A percentile compares a stretch with the other conserved stretches of the same genome.
Evolutionary conservation across 2,329 filamentous ascomycete genomes (phyloP).

Genomic region (Cercospora brassicicola): DNA sequence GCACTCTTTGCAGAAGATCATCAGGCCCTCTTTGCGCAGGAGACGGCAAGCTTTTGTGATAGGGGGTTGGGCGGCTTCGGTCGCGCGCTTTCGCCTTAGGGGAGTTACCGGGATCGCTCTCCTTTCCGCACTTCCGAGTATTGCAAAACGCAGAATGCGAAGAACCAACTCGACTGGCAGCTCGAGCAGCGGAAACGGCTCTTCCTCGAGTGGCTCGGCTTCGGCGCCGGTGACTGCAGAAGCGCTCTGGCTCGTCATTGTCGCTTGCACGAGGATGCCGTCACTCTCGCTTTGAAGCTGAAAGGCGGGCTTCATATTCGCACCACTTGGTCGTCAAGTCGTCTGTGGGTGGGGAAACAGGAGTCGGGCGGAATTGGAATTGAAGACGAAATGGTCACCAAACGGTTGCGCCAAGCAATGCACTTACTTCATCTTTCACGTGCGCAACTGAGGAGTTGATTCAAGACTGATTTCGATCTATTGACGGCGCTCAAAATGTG

Average conservation of each 20-base stretch:
- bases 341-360: not conserved
- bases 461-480: not conserved
- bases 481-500: not conserved
- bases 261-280: not conserved
- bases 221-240: not conserved
- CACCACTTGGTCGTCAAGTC: not conserved
- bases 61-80: not conserved
- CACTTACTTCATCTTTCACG: not conserved
- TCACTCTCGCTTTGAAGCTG: not conserved
- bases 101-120: too few species aligned
- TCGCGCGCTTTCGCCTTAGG: not conserved
- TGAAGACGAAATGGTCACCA: not conserved
- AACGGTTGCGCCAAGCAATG: not conserved
- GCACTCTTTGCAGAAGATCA: not conserved
- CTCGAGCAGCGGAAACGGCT: not conserved
- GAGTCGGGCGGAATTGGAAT: not conserved
- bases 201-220: not conserved
- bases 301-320: not conserved
- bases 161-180: not conserved
- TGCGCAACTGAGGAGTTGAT: not conserved
- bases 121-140: too few species aligned
- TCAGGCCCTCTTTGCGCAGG: not conserved
- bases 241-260: not conserved
- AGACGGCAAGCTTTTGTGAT: not conserved
- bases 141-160: not conserved